phyloP scores from a whole-genome alignment of 2,329 filamentous ascomycete species.

The Colletotrichum tamarilloi region DNA sequence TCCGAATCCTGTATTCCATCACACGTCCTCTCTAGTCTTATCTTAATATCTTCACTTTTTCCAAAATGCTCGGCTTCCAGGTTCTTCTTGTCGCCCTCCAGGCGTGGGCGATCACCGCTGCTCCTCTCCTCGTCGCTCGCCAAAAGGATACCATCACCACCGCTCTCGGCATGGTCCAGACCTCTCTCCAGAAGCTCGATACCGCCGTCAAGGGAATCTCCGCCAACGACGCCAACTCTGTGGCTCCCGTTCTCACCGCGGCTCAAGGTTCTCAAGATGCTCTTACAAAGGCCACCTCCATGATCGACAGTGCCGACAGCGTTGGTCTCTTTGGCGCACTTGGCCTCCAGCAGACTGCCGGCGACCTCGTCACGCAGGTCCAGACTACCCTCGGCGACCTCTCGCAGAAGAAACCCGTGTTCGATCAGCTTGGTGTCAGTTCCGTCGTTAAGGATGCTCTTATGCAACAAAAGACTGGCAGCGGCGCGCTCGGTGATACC shows the following conservation, averaged over 20 bases:
- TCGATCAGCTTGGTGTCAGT: conserved; percentile 28
- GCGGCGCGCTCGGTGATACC: conserved; percentile 1
- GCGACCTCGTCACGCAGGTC: conserved; percentile 9
- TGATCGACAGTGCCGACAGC: conserved; percentile 17
- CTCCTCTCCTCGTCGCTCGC: conserved; percentile 6
- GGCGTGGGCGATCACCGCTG: conserved; percentile 30
- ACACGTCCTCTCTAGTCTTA: neutral
- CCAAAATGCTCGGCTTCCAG: conserved; percentile 14
- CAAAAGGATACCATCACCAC: conserved; percentile 21
- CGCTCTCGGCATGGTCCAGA: conserved; percentile 19
- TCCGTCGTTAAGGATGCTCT: conserved; percentile 19
- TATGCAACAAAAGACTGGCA: conserved; percentile 21
- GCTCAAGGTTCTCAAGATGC: conserved; percentile 14
- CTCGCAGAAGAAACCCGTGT: conserved; percentile 28
- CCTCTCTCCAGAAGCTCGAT: conserved; percentile 21
- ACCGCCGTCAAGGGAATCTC: conserved; percentile 21
- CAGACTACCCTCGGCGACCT: conserved; percentile 28
- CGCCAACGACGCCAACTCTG: conserved; percentile 20
- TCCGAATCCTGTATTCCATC: neutral
- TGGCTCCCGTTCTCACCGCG: conserved; percentile 14
- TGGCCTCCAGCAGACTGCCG: conserved; percentile 29
- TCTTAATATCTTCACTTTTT: neutral
- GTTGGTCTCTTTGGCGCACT: conserved; percentile 23
- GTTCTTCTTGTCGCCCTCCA: conserved; percentile 26
- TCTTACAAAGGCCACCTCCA: neutral